A percentile compares a stretch with the other conserved stretches of the same genome.
Evolutionary conservation across 2,329 filamentous ascomycete species (phyloP).

Genomic region (Hirsutella thompsonii): DNA sequence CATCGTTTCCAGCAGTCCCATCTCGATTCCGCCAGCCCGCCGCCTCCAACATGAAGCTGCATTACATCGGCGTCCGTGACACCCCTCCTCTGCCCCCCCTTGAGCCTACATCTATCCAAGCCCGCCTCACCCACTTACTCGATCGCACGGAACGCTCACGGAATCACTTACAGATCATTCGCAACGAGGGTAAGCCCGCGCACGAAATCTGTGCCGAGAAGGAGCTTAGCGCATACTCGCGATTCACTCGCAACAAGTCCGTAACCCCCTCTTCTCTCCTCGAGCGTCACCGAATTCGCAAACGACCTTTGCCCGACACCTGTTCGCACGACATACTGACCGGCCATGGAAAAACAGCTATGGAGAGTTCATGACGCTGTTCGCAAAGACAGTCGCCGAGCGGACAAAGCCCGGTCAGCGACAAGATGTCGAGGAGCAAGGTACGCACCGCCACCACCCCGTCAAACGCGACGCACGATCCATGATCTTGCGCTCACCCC

Average conservation of each 20-base stretch:
- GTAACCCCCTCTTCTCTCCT: slow-evolving; percentile 9
- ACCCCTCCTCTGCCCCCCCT: slow-evolving; percentile 11
- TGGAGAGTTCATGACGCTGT: slow-evolving; percentile 66
- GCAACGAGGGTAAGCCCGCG: slow-evolving; percentile 64
- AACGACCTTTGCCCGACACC: slow-evolving; percentile 3
- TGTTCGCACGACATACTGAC: too few relatives aligned
- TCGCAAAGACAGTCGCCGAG: slow-evolving; percentile 79
- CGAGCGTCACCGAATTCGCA: too few relatives aligned
- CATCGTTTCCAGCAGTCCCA: too few relatives aligned
- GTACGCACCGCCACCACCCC: slow-evolving; percentile 22
- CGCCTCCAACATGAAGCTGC: slow-evolving; percentile 13
- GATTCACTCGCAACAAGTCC: slow-evolving; percentile 64
- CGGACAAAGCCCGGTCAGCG: slow-evolving; percentile 68
- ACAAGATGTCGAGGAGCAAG: slow-evolving; percentile 76
- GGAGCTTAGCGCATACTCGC: slow-evolving; percentile 65
- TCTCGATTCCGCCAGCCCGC: neutral
- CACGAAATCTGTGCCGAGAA: slow-evolving; percentile 66
- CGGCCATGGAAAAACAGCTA: slow-evolving; percentile 16
- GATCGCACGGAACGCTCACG: slow-evolving; percentile 3
- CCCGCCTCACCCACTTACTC: slow-evolving; percentile 1
- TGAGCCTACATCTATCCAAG: slow-evolving; percentile 7
- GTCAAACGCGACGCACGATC: neutral
- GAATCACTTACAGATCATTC: slow-evolving; percentile 51
- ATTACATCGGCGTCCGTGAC: slow-evolving; percentile 68
- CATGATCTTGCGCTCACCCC: neutral